Evolutionary conservation across 179 eudicot species (phyloP).

Genomic region (Corrigiola litoralis): DNA sequence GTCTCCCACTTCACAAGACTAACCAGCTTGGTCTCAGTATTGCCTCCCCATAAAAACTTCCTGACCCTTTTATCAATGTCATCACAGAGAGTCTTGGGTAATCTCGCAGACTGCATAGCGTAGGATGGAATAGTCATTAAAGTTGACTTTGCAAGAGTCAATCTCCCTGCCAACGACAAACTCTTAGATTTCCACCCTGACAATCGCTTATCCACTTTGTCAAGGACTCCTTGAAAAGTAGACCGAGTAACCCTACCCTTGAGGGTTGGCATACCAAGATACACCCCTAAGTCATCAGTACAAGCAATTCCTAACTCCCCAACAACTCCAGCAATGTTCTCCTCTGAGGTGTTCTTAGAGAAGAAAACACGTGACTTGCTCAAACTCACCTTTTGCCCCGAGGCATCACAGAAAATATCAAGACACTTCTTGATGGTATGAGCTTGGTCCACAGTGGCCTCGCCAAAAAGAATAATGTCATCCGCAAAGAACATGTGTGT

Average conservation of each 20-base stretch:
- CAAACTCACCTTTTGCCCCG: not conserved
- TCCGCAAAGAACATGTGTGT: not conserved
- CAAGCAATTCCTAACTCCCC: not conserved
- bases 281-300: not conserved
- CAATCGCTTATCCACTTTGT: not conserved
- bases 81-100: not conserved
- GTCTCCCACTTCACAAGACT: not conserved
- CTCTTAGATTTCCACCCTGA: not conserved
- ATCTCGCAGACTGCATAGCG: not conserved
- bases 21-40: not conserved
- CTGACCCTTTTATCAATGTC: not conserved
- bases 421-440: not conserved
- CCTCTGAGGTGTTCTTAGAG: not conserved
- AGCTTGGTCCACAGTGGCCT: not conserved
- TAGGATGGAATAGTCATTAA: not conserved
- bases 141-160: not conserved
- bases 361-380: not conserved
- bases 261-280: not conserved
- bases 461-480: not conserved
- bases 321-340: not conserved
- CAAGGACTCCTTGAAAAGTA: not conserved
- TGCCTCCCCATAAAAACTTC: conserved; percentile 2
- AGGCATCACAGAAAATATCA: not conserved
- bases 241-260: not conserved
- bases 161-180: not conserved